Percentiles rank a stretch among this genome's conserved stretches.
phyloP scores from a whole-genome alignment of 306 rosid genomes.

The Corylus avellana region DNA sequence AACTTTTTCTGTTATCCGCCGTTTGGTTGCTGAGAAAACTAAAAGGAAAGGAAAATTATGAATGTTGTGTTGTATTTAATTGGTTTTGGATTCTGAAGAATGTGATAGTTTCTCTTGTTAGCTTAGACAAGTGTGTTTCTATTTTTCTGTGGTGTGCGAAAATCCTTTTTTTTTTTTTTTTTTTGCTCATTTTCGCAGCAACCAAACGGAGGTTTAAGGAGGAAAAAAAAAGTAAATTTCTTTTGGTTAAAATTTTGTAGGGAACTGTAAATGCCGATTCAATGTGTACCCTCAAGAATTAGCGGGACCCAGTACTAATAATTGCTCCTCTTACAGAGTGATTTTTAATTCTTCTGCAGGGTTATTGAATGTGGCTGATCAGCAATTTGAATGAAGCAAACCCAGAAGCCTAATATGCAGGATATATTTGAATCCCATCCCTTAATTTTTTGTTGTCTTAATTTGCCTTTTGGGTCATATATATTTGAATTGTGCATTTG shows the following conservation, averaged over 20 bases:
- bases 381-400: neutral
- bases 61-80: too few species aligned
- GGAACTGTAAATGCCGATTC: conserved; percentile 8
- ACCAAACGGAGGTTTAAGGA: neutral
- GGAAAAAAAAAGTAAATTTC: neutral
- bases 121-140: too few species aligned
- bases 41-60: too few species aligned
- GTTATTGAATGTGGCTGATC: neutral
- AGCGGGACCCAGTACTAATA: too few species aligned
- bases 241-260: conserved; percentile 7
- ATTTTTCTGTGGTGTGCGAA: neutral
- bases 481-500: neutral
- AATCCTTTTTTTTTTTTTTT: neutral
- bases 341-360: neutral
- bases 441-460: neutral
- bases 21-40: too few species aligned
- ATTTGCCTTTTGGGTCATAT: neutral
- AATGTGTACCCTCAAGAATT: too few species aligned
- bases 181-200: neutral
- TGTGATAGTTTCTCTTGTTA: too few species aligned
- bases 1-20: too few species aligned
- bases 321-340: neutral
- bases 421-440: neutral
- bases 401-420: neutral
- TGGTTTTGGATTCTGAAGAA: too few species aligned